A percentile compares a stretch with the other conserved stretches of the same genome.
These are phyloP conservation scores for Fusarium sp. DNA, from an alignment of 2,329 filamentous ascomycete species.

Conservation along the genomic window DNA sequence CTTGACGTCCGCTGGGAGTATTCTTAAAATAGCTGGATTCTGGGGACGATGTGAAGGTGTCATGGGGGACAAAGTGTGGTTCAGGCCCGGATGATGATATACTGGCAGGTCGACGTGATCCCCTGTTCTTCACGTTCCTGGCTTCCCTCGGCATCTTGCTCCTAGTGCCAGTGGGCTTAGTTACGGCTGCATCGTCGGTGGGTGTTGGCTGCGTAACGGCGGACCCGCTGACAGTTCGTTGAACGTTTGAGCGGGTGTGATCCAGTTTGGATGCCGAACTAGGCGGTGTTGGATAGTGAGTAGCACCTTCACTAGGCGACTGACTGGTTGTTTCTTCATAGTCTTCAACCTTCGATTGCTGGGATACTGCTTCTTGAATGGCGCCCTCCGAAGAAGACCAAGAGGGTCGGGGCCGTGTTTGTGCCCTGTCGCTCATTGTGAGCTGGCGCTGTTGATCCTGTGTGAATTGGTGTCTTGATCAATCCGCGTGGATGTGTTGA, in stretches of 20 bases:
- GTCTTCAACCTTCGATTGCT: conserved; percentile 12
- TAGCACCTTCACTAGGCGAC: neutral
- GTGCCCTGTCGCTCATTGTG: conserved; percentile 12
- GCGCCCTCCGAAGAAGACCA: conserved; percentile 19
- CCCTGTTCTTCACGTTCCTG: conserved; percentile 20
- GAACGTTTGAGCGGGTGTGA: conserved; percentile 8
- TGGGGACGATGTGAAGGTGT: conserved; percentile 23
- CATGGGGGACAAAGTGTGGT: conserved; percentile 12
- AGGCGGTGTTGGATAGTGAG: conserved; percentile 25
- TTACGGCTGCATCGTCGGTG: conserved; percentile 6
- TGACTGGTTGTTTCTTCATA: conserved; percentile 11
- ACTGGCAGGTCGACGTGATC: conserved; percentile 17
- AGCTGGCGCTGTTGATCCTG: neutral
- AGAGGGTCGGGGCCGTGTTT: neutral
- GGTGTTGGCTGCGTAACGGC: conserved; percentile 34
- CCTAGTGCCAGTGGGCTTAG: conserved; percentile 8
- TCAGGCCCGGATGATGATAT: conserved; percentile 27
- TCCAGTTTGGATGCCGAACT: conserved; percentile 27
- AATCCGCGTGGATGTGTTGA: neutral
- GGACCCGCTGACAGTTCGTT: conserved; percentile 24
- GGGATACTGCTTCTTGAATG: neutral
- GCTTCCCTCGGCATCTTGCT: conserved; percentile 12
- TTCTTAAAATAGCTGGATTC: conserved; percentile 26
- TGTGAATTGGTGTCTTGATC: neutral
- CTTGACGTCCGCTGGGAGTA: conserved; percentile 9